A percentile compares a stretch with the other conserved stretches of the same genome.
These are phyloP conservation scores for Monosporascus sp. DNA, from an alignment of 2,329 filamentous ascomycete genomes.

Conservation along the genomic window DNA sequence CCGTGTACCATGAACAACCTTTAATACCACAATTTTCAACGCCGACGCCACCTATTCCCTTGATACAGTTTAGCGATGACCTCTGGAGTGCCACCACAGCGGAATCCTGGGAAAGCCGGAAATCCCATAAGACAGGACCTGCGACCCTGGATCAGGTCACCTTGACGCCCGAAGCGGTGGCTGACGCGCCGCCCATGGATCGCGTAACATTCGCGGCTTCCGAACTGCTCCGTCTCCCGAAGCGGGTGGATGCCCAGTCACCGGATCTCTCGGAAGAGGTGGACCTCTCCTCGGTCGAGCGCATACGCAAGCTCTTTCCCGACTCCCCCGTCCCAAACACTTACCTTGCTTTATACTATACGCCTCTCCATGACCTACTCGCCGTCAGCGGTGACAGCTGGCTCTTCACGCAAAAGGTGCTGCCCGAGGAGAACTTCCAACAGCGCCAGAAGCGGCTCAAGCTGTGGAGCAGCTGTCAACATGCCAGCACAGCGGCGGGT, in stretches of 20 bases:
- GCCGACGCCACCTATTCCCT: constrained; percentile 37
- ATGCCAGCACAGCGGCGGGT: constrained; percentile 38
- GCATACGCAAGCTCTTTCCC: constrained; percentile 38
- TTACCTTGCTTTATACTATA: constrained; percentile 53
- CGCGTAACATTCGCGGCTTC: constrained; percentile 22
- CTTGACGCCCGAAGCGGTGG: constrained; percentile 31
- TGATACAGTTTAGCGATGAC: constrained; percentile 37
- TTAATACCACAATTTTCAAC: constrained; percentile 30
- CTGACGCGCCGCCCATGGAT: constrained; percentile 22
- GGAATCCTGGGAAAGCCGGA: constrained; percentile 39
- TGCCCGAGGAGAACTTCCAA: constrained; percentile 36
- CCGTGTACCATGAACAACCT: constrained; percentile 48
- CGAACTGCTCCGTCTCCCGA: constrained; percentile 23
- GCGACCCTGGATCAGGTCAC: constrained; percentile 25
- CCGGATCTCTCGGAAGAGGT: constrained; percentile 13
- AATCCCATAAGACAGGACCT: constrained; percentile 23
- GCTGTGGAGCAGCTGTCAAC: constrained; percentile 25
- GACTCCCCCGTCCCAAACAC: constrained; percentile 42
- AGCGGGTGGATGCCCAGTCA: constrained; percentile 12
- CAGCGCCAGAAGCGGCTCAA: constrained; percentile 43
- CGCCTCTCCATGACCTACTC: constrained; percentile 52
- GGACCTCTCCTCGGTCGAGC: constrained; percentile 18
- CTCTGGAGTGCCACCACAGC: constrained; percentile 45
- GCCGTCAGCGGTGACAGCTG: constrained; percentile 55
- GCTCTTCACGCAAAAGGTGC: constrained; percentile 51